Evolutionary conservation across 176 grass and related monocot species (phyloP).

Genomic region (Paspalum notatum): DNA sequence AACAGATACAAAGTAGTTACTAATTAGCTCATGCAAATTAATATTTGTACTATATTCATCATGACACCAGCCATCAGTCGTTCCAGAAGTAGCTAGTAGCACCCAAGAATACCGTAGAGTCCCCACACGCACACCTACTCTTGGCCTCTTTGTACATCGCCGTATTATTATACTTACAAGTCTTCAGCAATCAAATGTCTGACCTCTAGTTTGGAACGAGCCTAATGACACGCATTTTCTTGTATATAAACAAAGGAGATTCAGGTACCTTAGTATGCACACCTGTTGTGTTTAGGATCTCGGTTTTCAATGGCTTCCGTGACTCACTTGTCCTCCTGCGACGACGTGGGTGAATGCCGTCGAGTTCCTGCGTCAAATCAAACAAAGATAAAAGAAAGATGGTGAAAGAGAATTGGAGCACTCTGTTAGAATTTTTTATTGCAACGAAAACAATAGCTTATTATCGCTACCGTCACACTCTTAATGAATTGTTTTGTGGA

Average conservation of each 20-base stretch:
- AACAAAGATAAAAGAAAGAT: conserved; percentile 18
- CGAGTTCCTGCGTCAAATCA: not conserved
- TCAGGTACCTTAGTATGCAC: not conserved
- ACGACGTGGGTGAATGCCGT: conserved; percentile 10
- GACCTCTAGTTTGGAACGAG: not conserved
- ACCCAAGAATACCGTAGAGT: no score
- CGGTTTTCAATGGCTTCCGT: not conserved
- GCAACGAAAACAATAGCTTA: no score
- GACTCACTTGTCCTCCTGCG: not conserved
- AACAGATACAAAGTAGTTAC: no score
- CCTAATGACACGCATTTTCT: not conserved
- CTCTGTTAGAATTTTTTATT: no score
- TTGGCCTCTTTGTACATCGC: no score
- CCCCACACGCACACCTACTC: no score
- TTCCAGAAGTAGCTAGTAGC: no score
- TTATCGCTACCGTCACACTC: not conserved
- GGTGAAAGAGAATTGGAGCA: not conserved
- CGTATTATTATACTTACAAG: not conserved
- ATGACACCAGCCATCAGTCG: no score
- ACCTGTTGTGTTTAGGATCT: conserved; percentile 1
- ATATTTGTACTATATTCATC: no score
- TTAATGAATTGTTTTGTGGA: not conserved
- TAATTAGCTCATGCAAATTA: no score
- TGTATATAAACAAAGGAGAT: conserved; percentile 10
- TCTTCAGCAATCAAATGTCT: not conserved